phyloP scores from a whole-genome alignment of 176 grass and related monocot genomes.

The Avena eriantha region DNA sequence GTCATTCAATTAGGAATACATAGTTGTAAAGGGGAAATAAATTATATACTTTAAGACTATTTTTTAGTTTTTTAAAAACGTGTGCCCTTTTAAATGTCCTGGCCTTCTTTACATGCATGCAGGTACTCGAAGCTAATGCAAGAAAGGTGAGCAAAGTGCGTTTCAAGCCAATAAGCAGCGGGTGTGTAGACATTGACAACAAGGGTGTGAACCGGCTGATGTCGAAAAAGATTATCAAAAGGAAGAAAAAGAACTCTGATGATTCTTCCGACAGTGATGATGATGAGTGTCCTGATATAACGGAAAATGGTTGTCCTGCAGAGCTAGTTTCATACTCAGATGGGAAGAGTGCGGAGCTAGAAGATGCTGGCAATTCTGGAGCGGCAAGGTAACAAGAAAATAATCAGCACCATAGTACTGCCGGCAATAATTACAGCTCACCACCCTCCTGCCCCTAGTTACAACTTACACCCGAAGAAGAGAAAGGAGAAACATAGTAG shows the following conservation, averaged over 20 bases:
- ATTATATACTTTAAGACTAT: not conserved
- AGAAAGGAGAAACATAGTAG: slow-evolving; percentile 48
- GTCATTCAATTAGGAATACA: not conserved
- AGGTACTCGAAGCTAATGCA: slow-evolving; percentile 78
- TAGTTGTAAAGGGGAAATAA: not conserved
- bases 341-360: slow-evolving; percentile 34
- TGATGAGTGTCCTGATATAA: slow-evolving; percentile 35
- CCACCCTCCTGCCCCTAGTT: slow-evolving; percentile 38
- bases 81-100: not conserved
- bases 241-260: slow-evolving; percentile 58
- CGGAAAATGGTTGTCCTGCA: slow-evolving; percentile 56
- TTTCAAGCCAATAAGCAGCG: slow-evolving; percentile 78
- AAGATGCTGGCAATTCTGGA: slow-evolving; percentile 49
- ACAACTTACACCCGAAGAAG: slow-evolving; percentile 45
- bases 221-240: slow-evolving; percentile 67
- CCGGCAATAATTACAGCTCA: slow-evolving; percentile 67
- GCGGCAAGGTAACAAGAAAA: slow-evolving; percentile 46
- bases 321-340: slow-evolving; percentile 49
- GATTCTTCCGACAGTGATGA: slow-evolving; percentile 14
- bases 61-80: not conserved
- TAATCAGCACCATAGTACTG: slow-evolving; percentile 52
- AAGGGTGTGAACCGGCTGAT: slow-evolving; percentile 62
- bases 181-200: slow-evolving; percentile 53
- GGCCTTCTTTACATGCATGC: slow-evolving; percentile 35
- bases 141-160: slow-evolving; percentile 73